Base-by-base conservation (phyloP, 2,329 filamentous ascomycete species). In the Ophiostoma angusticollis region DNA sequence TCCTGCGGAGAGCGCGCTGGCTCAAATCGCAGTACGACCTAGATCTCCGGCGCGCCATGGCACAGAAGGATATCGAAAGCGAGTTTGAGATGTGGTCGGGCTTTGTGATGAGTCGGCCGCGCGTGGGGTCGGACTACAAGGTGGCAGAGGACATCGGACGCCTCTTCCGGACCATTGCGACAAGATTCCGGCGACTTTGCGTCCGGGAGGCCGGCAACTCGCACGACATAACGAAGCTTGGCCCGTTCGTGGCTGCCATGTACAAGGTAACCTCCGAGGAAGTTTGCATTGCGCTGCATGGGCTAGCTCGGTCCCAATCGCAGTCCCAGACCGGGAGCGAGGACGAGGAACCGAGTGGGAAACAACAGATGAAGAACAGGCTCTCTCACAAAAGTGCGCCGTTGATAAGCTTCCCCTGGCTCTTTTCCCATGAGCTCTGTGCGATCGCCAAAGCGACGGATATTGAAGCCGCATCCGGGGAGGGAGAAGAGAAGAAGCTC, bases 11-110 rank as follows among this genome's bases (percentile, higher is more conserved):
- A 34, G 84, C 80, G 0, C 64, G 66, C 6, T 61, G 69, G 9
- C 61, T 94, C 50, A 98, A 98, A 58, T 53, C 52, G 0, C 64
- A 79, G 22, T 95, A 96, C 48, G 91, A 98, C 51, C 68, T 70
- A 13, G 71, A 76, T 0, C 69, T 96, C 50, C 74, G 72, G 11
- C 74, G 86, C 1, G 67, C 95, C 40, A 87, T 96, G 76, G 80
- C 77, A 2, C 87, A 94, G 51, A 76, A 86, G 48, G 80, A 81
- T 31, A 81, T 96, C 40, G 61, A 64, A 14, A 93, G 83, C 0
- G 91, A 98, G 51, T 95, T 94, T 48, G 91, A 98, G 57, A 72
- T 93, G 9, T 95, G 80, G 77, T 80, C 85, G 0, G 79, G 84
- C 0, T 96, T 95, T 56, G 74, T 87, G 2, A 65, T 96, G 42